Conservation (phyloP, 805 yeast genomes). For the Candida endomychidarum region DNA sequence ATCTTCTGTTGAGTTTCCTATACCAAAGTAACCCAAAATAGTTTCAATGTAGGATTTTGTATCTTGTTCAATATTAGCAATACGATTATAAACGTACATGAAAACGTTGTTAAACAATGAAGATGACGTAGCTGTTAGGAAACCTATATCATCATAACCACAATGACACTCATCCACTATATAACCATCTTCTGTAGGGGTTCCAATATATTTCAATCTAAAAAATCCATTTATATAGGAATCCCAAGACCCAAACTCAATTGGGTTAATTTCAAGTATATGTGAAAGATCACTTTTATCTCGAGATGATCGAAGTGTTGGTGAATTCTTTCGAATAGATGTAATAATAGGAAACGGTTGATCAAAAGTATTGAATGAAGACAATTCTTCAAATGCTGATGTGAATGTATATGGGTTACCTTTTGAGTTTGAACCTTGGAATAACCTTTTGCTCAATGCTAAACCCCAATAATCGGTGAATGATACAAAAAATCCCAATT, state of each 20-base stretch:
- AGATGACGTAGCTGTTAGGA: slow-evolving; percentile 63
- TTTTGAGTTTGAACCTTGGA: slow-evolving; percentile 32
- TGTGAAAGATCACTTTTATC: slow-evolving; percentile 38
- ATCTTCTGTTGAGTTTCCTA: slow-evolving; percentile 17
- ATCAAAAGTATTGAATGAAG: slow-evolving; percentile 34
- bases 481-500: slow-evolving; percentile 54
- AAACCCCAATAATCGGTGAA: slow-evolving; percentile 71
- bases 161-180: slow-evolving; percentile 41
- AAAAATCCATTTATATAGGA: slow-evolving; percentile 44
- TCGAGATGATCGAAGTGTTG: slow-evolving; percentile 21
- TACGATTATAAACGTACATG: slow-evolving; percentile 45
- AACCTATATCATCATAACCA: slow-evolving; percentile 60
- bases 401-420: slow-evolving; percentile 35
- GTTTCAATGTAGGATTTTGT: slow-evolving; percentile 35
- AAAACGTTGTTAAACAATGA: slow-evolving; percentile 59
- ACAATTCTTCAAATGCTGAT: slow-evolving; percentile 25
- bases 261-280: slow-evolving; percentile 60
- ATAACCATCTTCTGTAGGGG: slow-evolving; percentile 44
- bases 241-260: slow-evolving; percentile 72
- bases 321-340: slow-evolving; percentile 38
- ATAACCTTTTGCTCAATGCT: slow-evolving; percentile 51
- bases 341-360: slow-evolving; percentile 54
- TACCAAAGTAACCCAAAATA: slow-evolving; percentile 45
- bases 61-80: slow-evolving; percentile 31
- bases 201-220: slow-evolving; percentile 53